phyloP scores from a whole-genome alignment of 306 rosid species.

The Quercus gilva region DNA sequence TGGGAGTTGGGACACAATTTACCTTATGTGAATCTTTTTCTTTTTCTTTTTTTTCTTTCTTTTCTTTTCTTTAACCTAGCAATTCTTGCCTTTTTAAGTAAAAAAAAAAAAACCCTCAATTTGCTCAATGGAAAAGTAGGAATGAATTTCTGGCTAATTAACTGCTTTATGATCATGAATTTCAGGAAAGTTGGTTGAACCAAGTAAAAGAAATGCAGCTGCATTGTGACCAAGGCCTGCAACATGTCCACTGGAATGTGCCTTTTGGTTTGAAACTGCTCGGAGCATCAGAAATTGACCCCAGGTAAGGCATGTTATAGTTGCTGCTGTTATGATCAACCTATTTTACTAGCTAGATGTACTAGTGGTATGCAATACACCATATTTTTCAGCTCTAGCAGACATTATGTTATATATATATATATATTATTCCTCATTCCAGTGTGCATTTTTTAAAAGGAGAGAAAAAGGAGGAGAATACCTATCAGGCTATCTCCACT shows the following conservation, averaged over 20 bases:
- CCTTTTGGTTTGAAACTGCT: constrained; percentile 42
- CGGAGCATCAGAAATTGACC: constrained; percentile 49
- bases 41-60: neutral
- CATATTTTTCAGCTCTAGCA: neutral
- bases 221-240: constrained; percentile 78
- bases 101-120: too few species aligned
- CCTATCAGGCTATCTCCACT: neutral
- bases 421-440: neutral
- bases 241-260: constrained; percentile 43
- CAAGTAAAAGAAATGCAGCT: constrained; percentile 88
- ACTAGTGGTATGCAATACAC: neutral
- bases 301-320: constrained; percentile 42
- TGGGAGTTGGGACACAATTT: neutral
- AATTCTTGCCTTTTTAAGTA: too few species aligned
- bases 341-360: neutral
- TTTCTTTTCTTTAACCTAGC: neutral
- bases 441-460: neutral
- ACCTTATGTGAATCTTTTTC: constrained; percentile 9
- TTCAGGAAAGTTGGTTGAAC: constrained; percentile 91
- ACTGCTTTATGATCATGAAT: constrained; percentile 21
- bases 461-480: neutral
- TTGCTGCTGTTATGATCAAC: neutral
- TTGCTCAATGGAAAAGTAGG: too few species aligned
- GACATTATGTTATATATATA: neutral
- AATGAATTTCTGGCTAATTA: too few species aligned